phyloP scores from a whole-genome alignment of 768 basidiomycete genomes.

The Favolaschia claudopus region DNA sequence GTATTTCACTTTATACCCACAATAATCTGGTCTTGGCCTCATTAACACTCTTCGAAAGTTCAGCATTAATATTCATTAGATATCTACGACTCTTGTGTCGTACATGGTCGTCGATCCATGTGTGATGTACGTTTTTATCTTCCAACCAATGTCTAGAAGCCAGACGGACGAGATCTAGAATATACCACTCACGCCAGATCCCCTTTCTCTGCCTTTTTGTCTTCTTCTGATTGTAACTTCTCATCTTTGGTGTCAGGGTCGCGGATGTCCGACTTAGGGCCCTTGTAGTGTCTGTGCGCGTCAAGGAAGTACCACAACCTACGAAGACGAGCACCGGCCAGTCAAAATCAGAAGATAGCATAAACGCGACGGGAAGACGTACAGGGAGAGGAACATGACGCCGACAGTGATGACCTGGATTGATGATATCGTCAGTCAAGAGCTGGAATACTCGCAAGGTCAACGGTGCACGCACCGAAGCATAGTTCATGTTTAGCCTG shows the following conservation, averaged over 20 bases:
- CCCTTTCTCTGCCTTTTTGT: conserved; percentile 4
- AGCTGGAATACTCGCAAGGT: background rate
- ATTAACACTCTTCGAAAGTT: too few relatives aligned
- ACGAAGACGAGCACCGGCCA: conserved; percentile 7
- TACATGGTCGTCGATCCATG: too few relatives aligned
- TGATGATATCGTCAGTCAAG: background rate
- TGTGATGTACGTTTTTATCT: too few relatives aligned
- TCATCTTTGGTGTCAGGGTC: conserved; percentile 13
- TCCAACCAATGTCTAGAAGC: too few relatives aligned
- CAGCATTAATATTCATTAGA: too few relatives aligned
- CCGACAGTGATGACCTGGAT: conserved; percentile 58
- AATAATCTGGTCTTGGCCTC: too few relatives aligned
- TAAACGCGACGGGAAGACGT: conserved; percentile 34
- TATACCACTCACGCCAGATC: conserved; percentile 21
- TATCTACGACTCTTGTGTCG: too few relatives aligned
- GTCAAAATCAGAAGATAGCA: conserved; percentile 4
- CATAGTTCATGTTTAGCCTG: conserved; percentile 80
- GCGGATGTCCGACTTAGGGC: conserved; percentile 63
- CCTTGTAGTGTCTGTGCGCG: conserved; percentile 63
- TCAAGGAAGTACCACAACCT: conserved; percentile 62
- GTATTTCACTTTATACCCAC: too few relatives aligned
- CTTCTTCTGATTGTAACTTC: background rate
- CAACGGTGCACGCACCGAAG: conserved; percentile 56
- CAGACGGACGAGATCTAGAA: background rate
- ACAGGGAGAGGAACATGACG: conserved; percentile 63